Conservation (phyloP, 1,284 basidiomycete species). For the Ustilago lituana region DNA sequence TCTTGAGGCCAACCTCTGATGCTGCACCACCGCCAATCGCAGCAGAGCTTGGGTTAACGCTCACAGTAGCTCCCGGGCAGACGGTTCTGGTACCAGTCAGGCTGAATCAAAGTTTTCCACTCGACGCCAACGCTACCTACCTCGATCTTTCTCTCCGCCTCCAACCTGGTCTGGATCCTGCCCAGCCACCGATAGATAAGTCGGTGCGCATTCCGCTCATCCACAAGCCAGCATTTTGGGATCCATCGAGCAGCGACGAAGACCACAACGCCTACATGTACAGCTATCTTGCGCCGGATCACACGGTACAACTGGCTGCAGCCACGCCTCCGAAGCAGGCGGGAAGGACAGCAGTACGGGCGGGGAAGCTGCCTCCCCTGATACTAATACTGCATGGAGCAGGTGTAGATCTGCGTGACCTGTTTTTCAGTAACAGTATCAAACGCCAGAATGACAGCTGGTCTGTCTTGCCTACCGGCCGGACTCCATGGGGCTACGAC, state of each 20-base stretch:
- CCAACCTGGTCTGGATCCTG: background rate
- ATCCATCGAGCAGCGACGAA: constrained; percentile 10
- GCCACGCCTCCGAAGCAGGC: constrained; percentile 45
- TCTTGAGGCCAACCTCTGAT: background rate
- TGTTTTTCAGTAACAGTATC: constrained; percentile 70
- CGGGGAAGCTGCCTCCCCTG: constrained; percentile 67
- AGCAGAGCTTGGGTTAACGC: constrained; percentile 6
- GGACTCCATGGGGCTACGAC: constrained; percentile 75
- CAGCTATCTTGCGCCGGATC: constrained; percentile 27
- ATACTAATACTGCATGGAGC: constrained; percentile 85
- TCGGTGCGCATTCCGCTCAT: constrained; percentile 8
- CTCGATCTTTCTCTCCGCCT: constrained; percentile 2
- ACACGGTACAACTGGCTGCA: constrained; percentile 13
- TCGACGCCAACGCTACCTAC: background rate
- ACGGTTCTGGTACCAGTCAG: constrained; percentile 13
- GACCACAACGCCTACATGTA: constrained; percentile 27
- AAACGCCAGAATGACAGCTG: constrained; percentile 74
- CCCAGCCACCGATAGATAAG: constrained; percentile 1
- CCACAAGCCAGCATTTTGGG: constrained; percentile 25
- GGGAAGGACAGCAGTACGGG: no score
- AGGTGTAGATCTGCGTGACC: constrained; percentile 73
- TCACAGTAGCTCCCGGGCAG: constrained; percentile 6
- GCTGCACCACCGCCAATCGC: background rate
- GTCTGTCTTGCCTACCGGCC: constrained; percentile 78
- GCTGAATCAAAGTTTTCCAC: constrained; percentile 2